phyloP scores from a whole-genome alignment of 2,329 filamentous ascomycete species.

The Colletotrichum sojae region DNA sequence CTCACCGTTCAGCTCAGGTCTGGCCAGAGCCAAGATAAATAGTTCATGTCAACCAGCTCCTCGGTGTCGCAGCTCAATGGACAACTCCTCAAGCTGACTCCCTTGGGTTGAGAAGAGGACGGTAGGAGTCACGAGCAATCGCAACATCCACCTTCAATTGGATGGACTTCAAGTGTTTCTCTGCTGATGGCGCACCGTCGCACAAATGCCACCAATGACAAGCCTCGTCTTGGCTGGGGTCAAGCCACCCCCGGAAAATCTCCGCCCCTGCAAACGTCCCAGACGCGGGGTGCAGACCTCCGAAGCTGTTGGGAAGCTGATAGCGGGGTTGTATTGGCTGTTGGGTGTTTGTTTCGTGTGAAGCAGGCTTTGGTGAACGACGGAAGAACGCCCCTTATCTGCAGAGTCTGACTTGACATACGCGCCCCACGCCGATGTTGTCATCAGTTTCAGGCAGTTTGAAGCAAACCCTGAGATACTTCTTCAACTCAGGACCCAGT shows the following conservation, averaged over 20 bases:
- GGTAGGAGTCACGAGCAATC: slow-evolving; percentile 5
- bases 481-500: too few relatives aligned
- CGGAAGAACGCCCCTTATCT: background rate
- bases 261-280: background rate
- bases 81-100: background rate
- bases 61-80: background rate
- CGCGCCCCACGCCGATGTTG: too few relatives aligned
- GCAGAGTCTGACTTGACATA: too few relatives aligned
- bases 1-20: background rate
- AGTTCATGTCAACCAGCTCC: background rate
- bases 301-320: slow-evolving; percentile 8
- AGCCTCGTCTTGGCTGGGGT: background rate
- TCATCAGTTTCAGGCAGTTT: too few relatives aligned
- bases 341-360: too few relatives aligned
- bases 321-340: background rate
- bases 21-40: background rate
- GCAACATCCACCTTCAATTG: background rate
- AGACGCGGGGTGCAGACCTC: slow-evolving; percentile 28
- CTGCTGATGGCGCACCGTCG: slow-evolving; percentile 17
- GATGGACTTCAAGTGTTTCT: slow-evolving; percentile 12
- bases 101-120: background rate
- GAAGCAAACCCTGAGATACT: too few relatives aligned
- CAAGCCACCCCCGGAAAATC: slow-evolving; percentile 20
- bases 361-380: background rate
- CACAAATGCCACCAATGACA: slow-evolving; percentile 32